Conservation (phyloP, 2,329 filamentous ascomycete genomes). For the Ambrosiella beaveri region DNA sequence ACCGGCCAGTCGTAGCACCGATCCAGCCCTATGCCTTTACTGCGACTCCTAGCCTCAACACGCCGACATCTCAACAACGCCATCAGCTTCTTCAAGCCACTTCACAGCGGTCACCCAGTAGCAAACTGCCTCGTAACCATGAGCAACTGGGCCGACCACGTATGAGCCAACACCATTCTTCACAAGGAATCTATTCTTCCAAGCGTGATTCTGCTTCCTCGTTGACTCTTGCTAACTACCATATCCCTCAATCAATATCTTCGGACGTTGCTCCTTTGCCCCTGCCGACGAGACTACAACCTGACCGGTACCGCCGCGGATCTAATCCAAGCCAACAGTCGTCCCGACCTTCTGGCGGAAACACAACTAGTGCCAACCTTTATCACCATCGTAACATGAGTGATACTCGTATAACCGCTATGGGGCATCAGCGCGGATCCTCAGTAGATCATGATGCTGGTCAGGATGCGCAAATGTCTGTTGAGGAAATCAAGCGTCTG, state of each 20-base stretch:
- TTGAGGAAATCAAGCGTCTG: conserved; percentile 50
- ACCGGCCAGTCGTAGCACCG: conserved; percentile 25
- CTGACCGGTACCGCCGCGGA: conserved; percentile 64
- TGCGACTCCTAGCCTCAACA: conserved; percentile 47
- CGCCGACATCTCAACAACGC: conserved; percentile 28
- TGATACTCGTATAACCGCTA: conserved; percentile 14
- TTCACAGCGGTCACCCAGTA: conserved; percentile 18
- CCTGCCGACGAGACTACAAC: conserved; percentile 46
- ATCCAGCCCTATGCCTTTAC: conserved; percentile 66
- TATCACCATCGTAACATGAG: conserved; percentile 17
- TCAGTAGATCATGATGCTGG: conserved; percentile 2
- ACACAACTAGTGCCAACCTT: conserved; percentile 12
- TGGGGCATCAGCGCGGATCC: conserved; percentile 9
- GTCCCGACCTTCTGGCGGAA: conserved; percentile 22
- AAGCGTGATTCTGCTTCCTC: conserved; percentile 12
- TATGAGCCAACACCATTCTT: not conserved
- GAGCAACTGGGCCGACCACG: conserved; percentile 14
- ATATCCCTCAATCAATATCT: conserved; percentile 21
- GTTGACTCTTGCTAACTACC: conserved; percentile 16
- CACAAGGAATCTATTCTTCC: not conserved
- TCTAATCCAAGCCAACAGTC: conserved; percentile 30
- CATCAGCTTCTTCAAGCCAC: conserved; percentile 30
- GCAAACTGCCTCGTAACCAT: conserved; percentile 17
- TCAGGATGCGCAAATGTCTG: not conserved
- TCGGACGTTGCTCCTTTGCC: conserved; percentile 20